Evolutionary conservation across 2,329 filamentous ascomycete genomes (phyloP).

Genomic region (Colletotrichum navitas): DNA sequence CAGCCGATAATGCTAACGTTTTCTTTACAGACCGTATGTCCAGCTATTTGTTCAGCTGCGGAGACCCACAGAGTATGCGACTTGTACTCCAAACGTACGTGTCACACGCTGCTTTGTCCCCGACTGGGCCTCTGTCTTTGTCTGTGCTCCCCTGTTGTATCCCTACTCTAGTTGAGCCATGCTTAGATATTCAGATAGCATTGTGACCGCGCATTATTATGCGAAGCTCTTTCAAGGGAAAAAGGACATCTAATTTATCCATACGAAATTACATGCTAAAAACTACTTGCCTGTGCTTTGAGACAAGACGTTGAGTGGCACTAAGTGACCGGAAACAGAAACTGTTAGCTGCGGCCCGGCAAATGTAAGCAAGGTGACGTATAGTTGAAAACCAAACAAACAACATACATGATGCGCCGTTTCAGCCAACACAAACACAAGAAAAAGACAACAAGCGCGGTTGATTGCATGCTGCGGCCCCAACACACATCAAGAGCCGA

Average conservation of each 20-base stretch:
- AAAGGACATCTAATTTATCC: background rate
- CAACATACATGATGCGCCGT: background rate
- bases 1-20: background rate
- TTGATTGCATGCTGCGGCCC: background rate
- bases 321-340: background rate
- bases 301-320: background rate
- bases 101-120: slow-evolving; percentile 2
- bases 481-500: background rate
- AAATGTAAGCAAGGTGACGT: background rate
- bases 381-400: background rate
- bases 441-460: background rate
- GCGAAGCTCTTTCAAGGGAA: background rate
- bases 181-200: background rate
- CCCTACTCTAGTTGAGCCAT: too few species aligned
- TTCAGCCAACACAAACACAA: background rate
- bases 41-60: background rate
- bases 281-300: background rate
- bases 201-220: background rate
- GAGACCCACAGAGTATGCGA: background rate
- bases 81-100: background rate
- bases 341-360: background rate
- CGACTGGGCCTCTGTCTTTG: background rate
- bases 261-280: background rate
- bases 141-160: background rate
- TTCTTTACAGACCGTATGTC: background rate